Evolutionary conservation across 2,329 filamentous ascomycete species (phyloP), one percentile per base, ranked within the genome.

Genomic region (Neofusicoccum parvum): DNA sequence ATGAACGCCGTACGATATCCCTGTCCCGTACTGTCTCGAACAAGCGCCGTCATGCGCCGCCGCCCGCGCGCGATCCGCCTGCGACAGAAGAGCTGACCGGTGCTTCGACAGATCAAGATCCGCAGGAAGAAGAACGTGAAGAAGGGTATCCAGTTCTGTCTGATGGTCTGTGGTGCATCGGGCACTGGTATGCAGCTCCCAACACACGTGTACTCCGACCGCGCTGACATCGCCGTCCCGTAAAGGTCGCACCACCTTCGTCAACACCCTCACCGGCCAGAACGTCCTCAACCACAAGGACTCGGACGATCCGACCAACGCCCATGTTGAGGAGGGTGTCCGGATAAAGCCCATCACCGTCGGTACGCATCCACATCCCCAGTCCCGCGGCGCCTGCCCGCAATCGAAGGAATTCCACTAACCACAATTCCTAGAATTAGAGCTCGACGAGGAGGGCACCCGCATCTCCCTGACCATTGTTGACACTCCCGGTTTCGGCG

Each of bases 101-200:
- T 56, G 54, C 45, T 56, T 56, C 67, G 45, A 58, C 80, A 92
- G 89, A 92, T 96, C 82, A 95, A 97, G 91, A 94, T 97, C 80
- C 94, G 95, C 84, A 91, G 92, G 83, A 99, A 99, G 94, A 99
- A 99, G 92, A 98, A 99, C 88, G 94, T 99, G 85, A 97, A 97
- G 91, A 97, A 97, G 88, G 95, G 95, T 79, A 98, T 99, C 79
- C 95, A 99, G 87, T 99, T 99, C 86, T 98, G 94, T 82, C 83
- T 99, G 88, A 99, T 99, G 95, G 95, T 99, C 77, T 98, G 95
- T 80, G 95, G 95, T 85, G 95, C 95, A 79, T 98, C 94, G 74
- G 95, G 95, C 81, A 98, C 95, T 82, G 95, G 93, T 97, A 88
- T 76, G 87, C 83, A 67, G 65, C 67, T 48, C 51, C 51, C 43